Base-by-base conservation (phyloP, 1,284 basidiomycete genomes). In the Termitomyces sp. region DNA sequence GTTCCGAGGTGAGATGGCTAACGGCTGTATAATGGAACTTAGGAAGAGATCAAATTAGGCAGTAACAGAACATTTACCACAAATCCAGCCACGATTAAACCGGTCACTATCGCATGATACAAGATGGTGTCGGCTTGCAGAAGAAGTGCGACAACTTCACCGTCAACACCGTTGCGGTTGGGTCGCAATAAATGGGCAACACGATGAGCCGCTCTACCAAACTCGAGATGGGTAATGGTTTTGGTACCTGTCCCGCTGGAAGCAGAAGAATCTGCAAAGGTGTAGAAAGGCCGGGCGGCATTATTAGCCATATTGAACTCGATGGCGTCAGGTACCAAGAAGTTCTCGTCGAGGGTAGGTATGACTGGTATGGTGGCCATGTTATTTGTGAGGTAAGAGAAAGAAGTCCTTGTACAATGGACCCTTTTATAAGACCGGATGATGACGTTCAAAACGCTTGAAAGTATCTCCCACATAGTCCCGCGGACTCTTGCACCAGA, bases 1-100 rank as follows among this genome's bases (percentile, higher is more conserved):
- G 38, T 74, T 74, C 9, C 71, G 62, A 0, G 64, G 62, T 1
- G 72, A 73, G 2, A 64, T 66, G 0, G 64, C 65, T 45, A 75
- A 74, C 4, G 72, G 72, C 71, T 73, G 34, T 26, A 21, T 15
- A 26, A 42, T 15, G 28, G 17, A 1, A 38, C n/a, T 19, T 6
- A 28, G 34, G 19, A 36, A 31, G 12, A 24, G 26, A 36, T 24
- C 7, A 26, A 21, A 12, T 7, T 2, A 7, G 10, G 13, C 1
- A 44, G 3, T 3, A 30, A 45, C 1, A 30, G 9, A 15, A 8
- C 21, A 60, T 62, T 19, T 57, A 63, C 65, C 34, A 64, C 61
- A 12, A 57, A 51, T 2, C 64, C 65, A 9, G 64, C 65, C 2
- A 57, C 49, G 24, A 65, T 59, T n/a, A 61, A 57, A 6, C 64